These are phyloP conservation scores for Hymenoscyphus scutula DNA, from an alignment of 2,329 filamentous ascomycete species.

Conservation along the genomic window DNA sequence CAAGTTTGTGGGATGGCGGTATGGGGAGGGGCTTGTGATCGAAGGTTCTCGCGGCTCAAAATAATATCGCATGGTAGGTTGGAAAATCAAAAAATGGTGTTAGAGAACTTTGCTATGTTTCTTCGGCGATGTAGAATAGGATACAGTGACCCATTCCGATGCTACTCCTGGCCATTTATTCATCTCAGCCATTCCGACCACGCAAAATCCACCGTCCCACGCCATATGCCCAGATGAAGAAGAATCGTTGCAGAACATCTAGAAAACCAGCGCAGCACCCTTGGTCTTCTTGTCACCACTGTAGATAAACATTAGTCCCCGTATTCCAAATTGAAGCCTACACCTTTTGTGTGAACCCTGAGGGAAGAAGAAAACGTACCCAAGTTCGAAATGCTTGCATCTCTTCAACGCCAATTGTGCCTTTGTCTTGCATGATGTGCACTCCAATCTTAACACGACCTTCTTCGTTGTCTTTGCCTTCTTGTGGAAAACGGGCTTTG, in stretches of 20 bases:
- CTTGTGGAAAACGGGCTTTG: constrained; percentile 99
- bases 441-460: constrained; percentile 97
- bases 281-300: constrained; percentile 99
- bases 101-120: constrained; percentile 36
- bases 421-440: constrained; percentile 97
- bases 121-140: constrained; percentile 31
- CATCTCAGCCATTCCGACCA: constrained; percentile 30
- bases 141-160: constrained; percentile 30
- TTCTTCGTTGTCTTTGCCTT: constrained; percentile 99
- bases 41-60: not conserved
- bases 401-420: constrained; percentile 97
- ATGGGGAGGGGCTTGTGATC: no score
- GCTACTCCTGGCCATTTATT: constrained; percentile 25
- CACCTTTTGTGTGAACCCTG: not conserved
- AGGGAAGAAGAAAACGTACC: constrained; percentile 58
- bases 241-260: constrained; percentile 50
- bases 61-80: not conserved
- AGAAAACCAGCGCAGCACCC: constrained; percentile 99
- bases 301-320: constrained; percentile 43
- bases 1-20: no score
- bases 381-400: constrained; percentile 99
- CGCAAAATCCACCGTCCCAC: constrained; percentile 31
- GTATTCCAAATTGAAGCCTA: not conserved
- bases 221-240: constrained; percentile 28
- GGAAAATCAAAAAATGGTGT: constrained; percentile 19